Conservation (phyloP, 192 early-diverging fungal genomes). For the Pilobolus umbonatus region DNA sequence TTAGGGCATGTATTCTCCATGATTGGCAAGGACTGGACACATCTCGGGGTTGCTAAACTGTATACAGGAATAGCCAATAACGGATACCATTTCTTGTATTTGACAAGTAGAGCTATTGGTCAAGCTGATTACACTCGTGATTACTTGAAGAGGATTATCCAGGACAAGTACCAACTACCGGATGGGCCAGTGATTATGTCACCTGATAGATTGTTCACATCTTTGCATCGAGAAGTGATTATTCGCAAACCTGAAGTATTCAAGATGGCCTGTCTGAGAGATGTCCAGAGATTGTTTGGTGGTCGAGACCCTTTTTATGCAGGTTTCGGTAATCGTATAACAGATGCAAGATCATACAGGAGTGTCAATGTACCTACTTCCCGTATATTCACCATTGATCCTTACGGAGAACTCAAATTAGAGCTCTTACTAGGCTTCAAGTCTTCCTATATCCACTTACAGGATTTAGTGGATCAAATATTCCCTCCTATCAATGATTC, state of each 20-base stretch:
- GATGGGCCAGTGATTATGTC: slow-evolving; percentile 95
- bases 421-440: slow-evolving; percentile 85
- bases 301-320: slow-evolving; percentile 87
- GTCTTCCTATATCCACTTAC: slow-evolving; percentile 84
- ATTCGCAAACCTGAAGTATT: slow-evolving; percentile 93
- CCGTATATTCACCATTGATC: slow-evolving; percentile 96
- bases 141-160: slow-evolving; percentile 86
- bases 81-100: slow-evolving; percentile 92
- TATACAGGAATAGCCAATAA: slow-evolving; percentile 94
- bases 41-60: slow-evolving; percentile 93
- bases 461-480: slow-evolving; percentile 92
- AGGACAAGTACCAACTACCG: slow-evolving; percentile 83
- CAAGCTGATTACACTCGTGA: slow-evolving; percentile 88
- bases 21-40: slow-evolving; percentile 98
- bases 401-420: slow-evolving; percentile 85
- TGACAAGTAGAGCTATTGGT: slow-evolving; percentile 95
- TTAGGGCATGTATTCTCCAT: slow-evolving; percentile 96
- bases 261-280: slow-evolving; percentile 93
- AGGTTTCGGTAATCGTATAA: slow-evolving; percentile 95
- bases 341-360: slow-evolving; percentile 87
- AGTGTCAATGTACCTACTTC: slow-evolving; percentile 90
- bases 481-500: slow-evolving; percentile 73
- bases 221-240: slow-evolving; percentile 95
- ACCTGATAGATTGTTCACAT: slow-evolving; percentile 88
- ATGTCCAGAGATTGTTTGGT: slow-evolving; percentile 86